These are phyloP conservation scores for Myxozyma geophila DNA, from an alignment of 805 yeast genomes.

Conservation along the genomic window DNA sequence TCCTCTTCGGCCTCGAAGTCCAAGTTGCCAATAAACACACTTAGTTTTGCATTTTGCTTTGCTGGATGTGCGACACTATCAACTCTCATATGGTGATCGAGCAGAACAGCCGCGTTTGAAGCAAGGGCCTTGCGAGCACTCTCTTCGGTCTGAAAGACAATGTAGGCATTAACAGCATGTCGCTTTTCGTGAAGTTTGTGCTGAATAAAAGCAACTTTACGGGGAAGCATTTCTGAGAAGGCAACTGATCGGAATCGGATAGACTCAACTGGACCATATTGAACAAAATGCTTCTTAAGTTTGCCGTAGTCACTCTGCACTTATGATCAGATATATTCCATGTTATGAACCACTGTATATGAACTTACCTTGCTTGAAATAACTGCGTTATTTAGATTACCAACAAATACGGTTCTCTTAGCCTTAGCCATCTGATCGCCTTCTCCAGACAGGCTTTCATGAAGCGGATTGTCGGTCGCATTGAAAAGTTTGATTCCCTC, in stretches of 20 bases:
- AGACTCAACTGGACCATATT: conserved; percentile 63
- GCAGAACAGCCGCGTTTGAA: conserved; percentile 70
- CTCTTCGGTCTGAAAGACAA: conserved; percentile 67
- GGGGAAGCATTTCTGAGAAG: conserved; percentile 82
- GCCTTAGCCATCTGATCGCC: conserved; percentile 48
- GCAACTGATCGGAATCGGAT: conserved; percentile 92
- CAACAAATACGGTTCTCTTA: conserved; percentile 65
- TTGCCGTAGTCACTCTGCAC: conserved; percentile 16
- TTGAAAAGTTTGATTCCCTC: conserved; percentile 34
- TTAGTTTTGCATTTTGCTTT: conserved; percentile 78
- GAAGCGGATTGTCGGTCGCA: conserved; percentile 15
- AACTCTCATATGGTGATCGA: conserved; percentile 78
- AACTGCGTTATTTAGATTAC: conserved; percentile 67
- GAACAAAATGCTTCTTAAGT: conserved; percentile 26
- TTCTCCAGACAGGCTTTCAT: conserved; percentile 45
- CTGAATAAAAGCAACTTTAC: conserved; percentile 86
- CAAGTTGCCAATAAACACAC: conserved; percentile 90
- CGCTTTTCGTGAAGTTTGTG: conserved; percentile 76
- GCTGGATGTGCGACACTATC: conserved; percentile 94
- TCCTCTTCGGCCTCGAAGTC: conserved; percentile 94
- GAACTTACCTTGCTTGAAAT: conserved; percentile 21
- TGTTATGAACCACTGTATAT: neutral
- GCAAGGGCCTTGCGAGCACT: conserved; percentile 50
- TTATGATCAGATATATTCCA: neutral
- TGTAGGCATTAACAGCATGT: conserved; percentile 84